Conservation (phyloP, 1,139 yeast genomes). For the Eremothecium coryli region DNA sequence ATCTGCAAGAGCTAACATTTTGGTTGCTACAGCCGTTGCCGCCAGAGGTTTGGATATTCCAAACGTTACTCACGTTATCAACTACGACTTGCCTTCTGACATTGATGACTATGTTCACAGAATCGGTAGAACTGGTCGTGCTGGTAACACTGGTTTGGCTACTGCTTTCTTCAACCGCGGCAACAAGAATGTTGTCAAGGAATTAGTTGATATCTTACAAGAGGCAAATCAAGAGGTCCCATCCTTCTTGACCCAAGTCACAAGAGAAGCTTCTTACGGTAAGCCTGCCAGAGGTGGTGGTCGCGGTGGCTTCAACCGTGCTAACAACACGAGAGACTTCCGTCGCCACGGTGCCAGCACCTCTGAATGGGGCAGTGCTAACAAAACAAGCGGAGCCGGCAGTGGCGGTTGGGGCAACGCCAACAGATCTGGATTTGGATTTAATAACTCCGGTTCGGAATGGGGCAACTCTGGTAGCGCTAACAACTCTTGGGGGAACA, state of each 20-base stretch:
- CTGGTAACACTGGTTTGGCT: conserved; percentile 97
- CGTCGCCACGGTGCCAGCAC: conserved; percentile 40
- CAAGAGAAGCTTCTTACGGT: conserved; percentile 65
- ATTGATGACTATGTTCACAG: conserved; percentile 98
- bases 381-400: conserved; percentile 30
- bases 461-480: conserved; percentile 18
- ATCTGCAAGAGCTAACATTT: conserved; percentile 48
- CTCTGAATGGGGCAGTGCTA: conserved; percentile 30
- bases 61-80: conserved; percentile 93
- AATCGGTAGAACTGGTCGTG: conserved; percentile 99
- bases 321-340: conserved; percentile 42
- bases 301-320: conserved; percentile 30
- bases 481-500: conserved; percentile 22
- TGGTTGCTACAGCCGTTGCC: conserved; percentile 93
- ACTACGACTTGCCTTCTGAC: conserved; percentile 93
- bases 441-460: conserved; percentile 26
- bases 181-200: conserved; percentile 83
- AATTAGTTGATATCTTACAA: conserved; percentile 71
- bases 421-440: conserved; percentile 23
- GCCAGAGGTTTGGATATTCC: conserved; percentile 99
- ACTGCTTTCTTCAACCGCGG: conserved; percentile 97
- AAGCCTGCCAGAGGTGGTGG: conserved; percentile 42
- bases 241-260: conserved; percentile 66
- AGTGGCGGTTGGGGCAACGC: conserved; percentile 24
- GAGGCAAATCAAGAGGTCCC: conserved; percentile 99